phyloP scores from a whole-genome alignment of 164 flowering plant species.

The Santalum album region DNA sequence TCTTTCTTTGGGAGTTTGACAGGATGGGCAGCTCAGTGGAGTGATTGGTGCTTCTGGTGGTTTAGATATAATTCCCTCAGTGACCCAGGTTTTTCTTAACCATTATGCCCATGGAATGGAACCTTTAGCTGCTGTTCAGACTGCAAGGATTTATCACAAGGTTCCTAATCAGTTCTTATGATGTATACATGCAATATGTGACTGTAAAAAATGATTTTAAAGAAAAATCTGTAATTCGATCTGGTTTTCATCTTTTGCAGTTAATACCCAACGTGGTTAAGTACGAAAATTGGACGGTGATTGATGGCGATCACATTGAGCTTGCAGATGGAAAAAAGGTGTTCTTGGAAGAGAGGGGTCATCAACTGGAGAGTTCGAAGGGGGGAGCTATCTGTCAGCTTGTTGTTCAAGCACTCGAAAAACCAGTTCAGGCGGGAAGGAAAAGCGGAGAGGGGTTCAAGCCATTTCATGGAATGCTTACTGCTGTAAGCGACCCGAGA shows the following conservation, averaged over 20 bases:
- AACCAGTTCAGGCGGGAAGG: slow-evolving; percentile 21
- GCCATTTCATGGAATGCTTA: slow-evolving; percentile 47
- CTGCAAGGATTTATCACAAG: slow-evolving; percentile 77
- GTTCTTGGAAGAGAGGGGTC: slow-evolving; percentile 64
- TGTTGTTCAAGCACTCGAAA: slow-evolving; percentile 50
- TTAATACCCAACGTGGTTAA: slow-evolving; percentile 68
- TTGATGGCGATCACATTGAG: slow-evolving; percentile 75
- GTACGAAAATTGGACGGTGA: slow-evolving; percentile 74
- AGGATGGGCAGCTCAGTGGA: slow-evolving; percentile 72
- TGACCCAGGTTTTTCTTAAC: slow-evolving; percentile 68
- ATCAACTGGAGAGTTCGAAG: slow-evolving; percentile 37
- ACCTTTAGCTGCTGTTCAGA: slow-evolving; percentile 65
- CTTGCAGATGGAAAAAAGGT: slow-evolving; percentile 38
- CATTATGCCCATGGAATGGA: slow-evolving; percentile 64
- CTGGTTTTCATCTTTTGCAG: slow-evolving; percentile 32
- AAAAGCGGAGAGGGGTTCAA: slow-evolving; percentile 13
- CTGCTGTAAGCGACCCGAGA: slow-evolving; percentile 83
- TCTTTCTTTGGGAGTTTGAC: slow-evolving; percentile 8
- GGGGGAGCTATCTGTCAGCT: slow-evolving; percentile 72
- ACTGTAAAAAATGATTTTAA: neutral
- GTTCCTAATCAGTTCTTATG: slow-evolving; percentile 20
- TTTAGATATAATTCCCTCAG: slow-evolving; percentile 62
- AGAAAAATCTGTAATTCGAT: neutral
- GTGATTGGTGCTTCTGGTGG: slow-evolving; percentile 91
- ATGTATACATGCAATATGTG: neutral